Evolutionary conservation across 257 asterid species (phyloP).

Genomic region (Misopates orontium): DNA sequence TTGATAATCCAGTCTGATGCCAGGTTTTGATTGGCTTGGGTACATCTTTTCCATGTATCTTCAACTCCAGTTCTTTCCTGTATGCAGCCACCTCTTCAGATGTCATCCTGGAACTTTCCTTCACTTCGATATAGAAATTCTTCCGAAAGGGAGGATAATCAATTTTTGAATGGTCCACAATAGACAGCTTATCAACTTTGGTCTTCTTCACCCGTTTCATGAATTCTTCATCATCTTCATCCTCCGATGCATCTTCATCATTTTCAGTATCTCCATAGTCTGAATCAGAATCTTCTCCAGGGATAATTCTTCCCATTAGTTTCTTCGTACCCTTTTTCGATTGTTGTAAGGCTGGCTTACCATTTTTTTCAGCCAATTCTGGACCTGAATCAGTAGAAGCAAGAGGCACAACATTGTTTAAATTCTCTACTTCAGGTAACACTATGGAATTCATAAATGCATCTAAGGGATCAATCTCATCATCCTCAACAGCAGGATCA

Average conservation of each 20-base stretch:
- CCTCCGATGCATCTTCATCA: slow-evolving; percentile 64
- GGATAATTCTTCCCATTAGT: slow-evolving; percentile 73
- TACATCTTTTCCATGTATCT: slow-evolving; percentile 86
- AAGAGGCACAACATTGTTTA: slow-evolving; percentile 40
- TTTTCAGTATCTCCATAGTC: slow-evolving; percentile 58
- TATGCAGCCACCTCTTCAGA: slow-evolving; percentile 70
- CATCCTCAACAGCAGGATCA: slow-evolving; percentile 45
- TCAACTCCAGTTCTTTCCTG: slow-evolving; percentile 76
- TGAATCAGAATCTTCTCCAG: slow-evolving; percentile 80
- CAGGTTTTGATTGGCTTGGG: slow-evolving; percentile 82
- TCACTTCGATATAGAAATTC: slow-evolving; percentile 81
- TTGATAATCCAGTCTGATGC: slow-evolving; percentile 89
- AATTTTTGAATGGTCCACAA: slow-evolving; percentile 86
- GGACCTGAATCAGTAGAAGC: slow-evolving; percentile 38
- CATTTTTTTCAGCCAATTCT: slow-evolving; percentile 43
- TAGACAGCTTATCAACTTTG: slow-evolving; percentile 75
- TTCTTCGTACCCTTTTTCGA: slow-evolving; percentile 44
- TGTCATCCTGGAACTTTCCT: slow-evolving; percentile 72
- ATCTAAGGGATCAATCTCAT: slow-evolving; percentile 85
- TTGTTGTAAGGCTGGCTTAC: slow-evolving; percentile 30
- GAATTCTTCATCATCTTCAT: slow-evolving; percentile 86
- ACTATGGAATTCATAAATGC: slow-evolving; percentile 85
- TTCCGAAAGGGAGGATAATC: slow-evolving; percentile 72
- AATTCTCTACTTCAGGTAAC: slow-evolving; percentile 85
- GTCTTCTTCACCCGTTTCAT: slow-evolving; percentile 89